Evolutionary conservation across 257 asterid species (phyloP), one percentile per base, ranked within the genome.

Genomic region (Cynanchum wilfordii): DNA sequence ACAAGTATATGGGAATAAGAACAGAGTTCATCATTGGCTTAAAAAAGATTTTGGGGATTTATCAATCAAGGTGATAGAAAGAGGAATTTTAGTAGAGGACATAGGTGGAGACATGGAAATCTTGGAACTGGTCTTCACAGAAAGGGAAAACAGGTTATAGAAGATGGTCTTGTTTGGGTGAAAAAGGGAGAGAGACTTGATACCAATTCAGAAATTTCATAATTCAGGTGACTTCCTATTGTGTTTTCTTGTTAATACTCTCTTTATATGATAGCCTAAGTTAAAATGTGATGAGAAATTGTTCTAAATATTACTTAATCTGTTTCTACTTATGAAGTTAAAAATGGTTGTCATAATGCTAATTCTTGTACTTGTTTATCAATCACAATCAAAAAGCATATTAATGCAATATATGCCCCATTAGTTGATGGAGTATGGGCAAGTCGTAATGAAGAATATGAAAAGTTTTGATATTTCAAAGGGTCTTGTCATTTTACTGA

Each of bases 91-190:
- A 16, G 25, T 33, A 62, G 68, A 62, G 47, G 68, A 62, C 68
- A 33, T 40, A 16, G 47, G 47, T 0, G 25, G 27, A 33, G 68
- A 11, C 19, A 62, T 62, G 51, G 40, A 42, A 22, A 57, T 7
- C 30, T 15, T 45, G 49, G 49, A 70, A 72, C n/a, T 1, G 15
- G 33, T 13, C n/a, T 12, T 42, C 19, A n/a, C 22, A 49, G 74
- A 25, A 51, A 20, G 36, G 69, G 63, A 62, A 47, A 51, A 66
- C 50, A 63, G 50, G 51, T 52, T n/a, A n/a, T n/a, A 40, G 65
- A 47, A 56, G 55, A n/a, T 45, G 77, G 76, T 42, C 64, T 25
- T 62, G 75, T 70, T 36, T 77, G 77, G 81, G 66, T 72, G 77
- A 72, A 47, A 49, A 77, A 77, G 16, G 77, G 40, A 68, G 77